Base-by-base conservation (phyloP, 805 yeast species). In the Saccharomycopsis sp. region DNA sequence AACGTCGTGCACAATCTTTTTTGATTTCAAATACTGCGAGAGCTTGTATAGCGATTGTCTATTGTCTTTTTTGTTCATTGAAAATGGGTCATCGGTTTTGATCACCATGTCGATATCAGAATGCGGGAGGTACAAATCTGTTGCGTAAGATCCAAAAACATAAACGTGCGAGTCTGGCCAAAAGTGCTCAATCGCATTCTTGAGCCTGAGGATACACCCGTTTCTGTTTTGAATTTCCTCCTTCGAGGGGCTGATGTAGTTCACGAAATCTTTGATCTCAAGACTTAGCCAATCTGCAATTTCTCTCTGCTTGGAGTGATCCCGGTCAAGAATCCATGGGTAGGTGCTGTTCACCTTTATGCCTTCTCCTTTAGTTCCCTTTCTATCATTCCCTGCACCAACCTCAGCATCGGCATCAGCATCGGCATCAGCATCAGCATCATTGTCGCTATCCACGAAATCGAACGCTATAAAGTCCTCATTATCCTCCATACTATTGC, bases 81-180 rank as follows among this genome's bases (percentile, higher is more conserved):
- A 18, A 16, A 41, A 30, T 18, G 26, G 22, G 10, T 64, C 60
- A 13, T 67, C 60, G 17, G 94, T 80, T 3, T 79, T 65, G 18
- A 89, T 73, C 34, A 88, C 96, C 77, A 92, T 79, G 59, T 89
- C 98, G 23, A 89, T 86, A 66, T 89, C 98, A 0, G 96, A 85
- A 2, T 95, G 95, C 0, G 97, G 97, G 13, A 89, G 65, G 55
- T 87, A 89, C 46, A 89, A 63, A 55, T 88, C 96, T 0, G 96
- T 88, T 0, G 97, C 95, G 58, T 75, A 83, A 0, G 96, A 88
- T 0, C 98, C 98, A 64, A 92, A 89, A 5, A 88, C 94, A 48
- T 79, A 79, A 4, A 82, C 73, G 42, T 79, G 81, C 12, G 89
- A 77, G 47, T 75, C 82, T 1, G 77, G 77, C 96, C 96, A 89